Evolutionary conservation across 2,329 filamentous ascomycete species (phyloP), one percentile per base, ranked within the genome.

Genomic region (Diaporthe batatas): DNA sequence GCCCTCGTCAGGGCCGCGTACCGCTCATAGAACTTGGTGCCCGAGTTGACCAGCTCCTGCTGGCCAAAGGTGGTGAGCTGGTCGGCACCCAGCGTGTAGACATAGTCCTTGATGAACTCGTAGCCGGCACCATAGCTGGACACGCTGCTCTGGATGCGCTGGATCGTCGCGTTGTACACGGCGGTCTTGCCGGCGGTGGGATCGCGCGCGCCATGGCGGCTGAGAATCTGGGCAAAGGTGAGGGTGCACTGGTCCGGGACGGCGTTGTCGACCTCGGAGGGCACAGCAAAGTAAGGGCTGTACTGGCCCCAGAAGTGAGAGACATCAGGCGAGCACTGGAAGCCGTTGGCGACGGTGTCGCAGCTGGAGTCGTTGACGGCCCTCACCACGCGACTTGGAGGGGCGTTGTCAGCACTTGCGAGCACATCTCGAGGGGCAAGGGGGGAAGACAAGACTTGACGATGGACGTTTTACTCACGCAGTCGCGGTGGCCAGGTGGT

Each of bases 301-400:
- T 98, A 98, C 80, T 96, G 94, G 71, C 95, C 95, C 94, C 94
- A 97, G 71, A 86, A 88, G 76, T 91, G 92, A 1, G 91, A 90
- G 57, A 92, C 87, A 42, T 87, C 80, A 5, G 88, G 82, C 62
- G 86, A 85, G 81, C 93, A 95, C 75, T 89, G 87, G 80, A 91
- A 93, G 73, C 91, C 91, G 49, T 84, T 75, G 54, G 86, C 79
- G 47, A 88, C 81, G 7, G 84, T 86, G 78, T 90, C 88, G 81
- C 90, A 92, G 74, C 59, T 72, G 53, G 49, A 49, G 54, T 59
- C 72, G n/a, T 65, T 67, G 23, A 72, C 49, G 59, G 59, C 74
- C 58, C 72, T 75, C 73, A 68, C 59, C 65, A 70, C 65, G 14
- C 42, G 70, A 6, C 64, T 75, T 62, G 49, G 53, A 10, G 23